Percentiles rank a stretch among this genome's conserved stretches.
Conservation (phyloP, 148 eudicot species). For the Cornus controversa region DNA sequence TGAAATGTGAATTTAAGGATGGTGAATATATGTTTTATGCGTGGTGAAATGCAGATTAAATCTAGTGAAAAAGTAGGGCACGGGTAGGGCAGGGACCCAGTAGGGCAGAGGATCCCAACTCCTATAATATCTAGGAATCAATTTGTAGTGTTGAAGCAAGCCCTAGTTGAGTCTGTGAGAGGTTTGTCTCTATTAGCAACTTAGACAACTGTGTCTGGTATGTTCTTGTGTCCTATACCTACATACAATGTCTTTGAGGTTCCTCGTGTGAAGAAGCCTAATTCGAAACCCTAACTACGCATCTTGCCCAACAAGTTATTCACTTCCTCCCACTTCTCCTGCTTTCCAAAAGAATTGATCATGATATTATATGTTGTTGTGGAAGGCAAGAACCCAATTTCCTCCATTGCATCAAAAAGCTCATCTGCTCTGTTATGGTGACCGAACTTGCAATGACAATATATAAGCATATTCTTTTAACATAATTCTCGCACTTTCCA, state of each 20-base stretch:
- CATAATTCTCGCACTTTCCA: conserved; percentile 97
- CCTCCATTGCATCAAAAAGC: conserved; percentile 70
- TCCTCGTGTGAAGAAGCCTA: conserved; percentile 36
- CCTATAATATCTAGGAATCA: no score
- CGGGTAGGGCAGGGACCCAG: no score
- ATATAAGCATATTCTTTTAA: conserved; percentile 88
- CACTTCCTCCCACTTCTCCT: conserved; percentile 78
- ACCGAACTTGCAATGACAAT: conserved; percentile 80
- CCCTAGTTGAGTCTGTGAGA: conserved; percentile 20
- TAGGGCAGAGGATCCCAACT: no score
- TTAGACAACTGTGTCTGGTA: conserved; percentile 34
- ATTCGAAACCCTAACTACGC: conserved; percentile 72
- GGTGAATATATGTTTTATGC: no score
- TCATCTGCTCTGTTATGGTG: conserved; percentile 69
- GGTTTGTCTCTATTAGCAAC: conserved; percentile 51
- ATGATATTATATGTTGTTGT: conserved; percentile 84
- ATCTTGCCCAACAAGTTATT: conserved; percentile 65
- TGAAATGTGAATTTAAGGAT: no score
- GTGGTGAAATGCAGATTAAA: no score
- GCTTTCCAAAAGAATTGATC: conserved; percentile 83
- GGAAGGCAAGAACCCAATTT: conserved; percentile 75
- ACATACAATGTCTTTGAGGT: conserved; percentile 25
- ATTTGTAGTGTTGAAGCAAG: no score
- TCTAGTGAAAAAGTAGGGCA: no score
- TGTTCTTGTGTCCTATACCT: conserved; percentile 46